Evolutionary conservation across 306 rosid genomes (phyloP).

Genomic region (Spatholobus suberectus): DNA sequence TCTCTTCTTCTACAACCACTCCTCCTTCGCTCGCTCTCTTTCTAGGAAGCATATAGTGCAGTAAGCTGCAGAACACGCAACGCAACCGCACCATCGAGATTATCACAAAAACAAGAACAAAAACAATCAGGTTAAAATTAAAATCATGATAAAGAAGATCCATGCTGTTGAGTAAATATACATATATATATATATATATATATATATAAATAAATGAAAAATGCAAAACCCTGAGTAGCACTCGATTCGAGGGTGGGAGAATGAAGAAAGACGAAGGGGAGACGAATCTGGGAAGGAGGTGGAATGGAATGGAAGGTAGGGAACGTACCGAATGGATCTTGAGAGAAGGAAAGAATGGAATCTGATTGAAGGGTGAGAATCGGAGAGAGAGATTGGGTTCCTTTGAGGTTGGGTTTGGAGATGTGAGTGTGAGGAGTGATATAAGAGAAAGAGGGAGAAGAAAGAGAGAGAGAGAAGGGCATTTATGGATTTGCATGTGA

Average conservation of each 20-base stretch:
- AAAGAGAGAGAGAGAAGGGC: conserved; percentile 40
- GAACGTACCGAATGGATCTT: conserved; percentile 60
- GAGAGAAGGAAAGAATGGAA: conserved; percentile 56
- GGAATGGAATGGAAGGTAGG: neutral
- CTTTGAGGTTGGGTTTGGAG: neutral
- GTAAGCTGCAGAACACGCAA: conserved; percentile 68
- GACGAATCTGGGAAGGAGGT: neutral
- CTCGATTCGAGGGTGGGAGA: conserved; percentile 45
- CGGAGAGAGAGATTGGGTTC: conserved; percentile 10
- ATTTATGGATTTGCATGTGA: conserved; percentile 47
- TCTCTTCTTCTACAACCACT: conserved; percentile 70
- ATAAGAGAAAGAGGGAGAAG: neutral
- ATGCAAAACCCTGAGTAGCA: conserved; percentile 56
- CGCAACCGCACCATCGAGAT: conserved; percentile 53
- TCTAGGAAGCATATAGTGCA: conserved; percentile 98
- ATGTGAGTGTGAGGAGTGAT: neutral
- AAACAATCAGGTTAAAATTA: conserved; percentile 16
- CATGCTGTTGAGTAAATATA: too few relatives aligned
- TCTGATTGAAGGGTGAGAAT: conserved; percentile 31
- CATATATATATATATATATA: too few relatives aligned
- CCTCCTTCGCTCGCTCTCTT: conserved; percentile 91
- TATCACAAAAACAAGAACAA: conserved; percentile 30
- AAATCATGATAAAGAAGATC: neutral
- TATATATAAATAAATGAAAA: too few relatives aligned
- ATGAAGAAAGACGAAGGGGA: neutral